A percentile compares a stretch with the other conserved stretches of the same genome.
These are phyloP conservation scores for Aureobasidium sp. DNA, from an alignment of 2,329 filamentous ascomycete genomes.

Conservation along the genomic window DNA sequence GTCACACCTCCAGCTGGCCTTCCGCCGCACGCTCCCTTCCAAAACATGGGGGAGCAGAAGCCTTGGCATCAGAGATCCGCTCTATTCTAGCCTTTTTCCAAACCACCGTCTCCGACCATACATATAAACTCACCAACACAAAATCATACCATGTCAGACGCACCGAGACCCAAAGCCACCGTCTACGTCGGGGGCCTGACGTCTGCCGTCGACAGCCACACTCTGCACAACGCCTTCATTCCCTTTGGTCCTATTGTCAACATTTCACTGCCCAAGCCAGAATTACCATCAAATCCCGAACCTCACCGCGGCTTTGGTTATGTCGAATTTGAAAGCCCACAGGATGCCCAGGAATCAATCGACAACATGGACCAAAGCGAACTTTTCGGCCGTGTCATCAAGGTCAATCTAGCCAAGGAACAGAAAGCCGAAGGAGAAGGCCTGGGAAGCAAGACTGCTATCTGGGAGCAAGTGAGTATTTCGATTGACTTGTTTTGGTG, in stretches of 20 bases:
- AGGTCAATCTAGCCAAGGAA: conserved; percentile 84
- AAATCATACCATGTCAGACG: conserved; percentile 64
- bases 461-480: conserved; percentile 85
- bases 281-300: conserved; percentile 69
- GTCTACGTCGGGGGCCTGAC: conserved; percentile 88
- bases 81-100: not conserved
- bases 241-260: conserved; percentile 95
- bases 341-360: conserved; percentile 89
- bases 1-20: conserved; percentile 9
- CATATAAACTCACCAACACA: not conserved
- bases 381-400: conserved; percentile 85
- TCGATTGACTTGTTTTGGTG: not conserved
- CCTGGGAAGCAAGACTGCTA: conserved; percentile 82
- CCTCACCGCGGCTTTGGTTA: conserved; percentile 91
- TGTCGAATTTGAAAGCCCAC: conserved; percentile 80
- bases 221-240: conserved; percentile 84
- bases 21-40: not conserved
- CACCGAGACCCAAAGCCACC: conserved; percentile 78
- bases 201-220: conserved; percentile 64
- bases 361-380: conserved; percentile 99
- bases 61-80: conserved; percentile 12
- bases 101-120: conserved; percentile 14
- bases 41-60: not conserved
- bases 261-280: conserved; percentile 82
- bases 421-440: conserved; percentile 85